Conservation (phyloP, 1,284 basidiomycete species). For the Cutaneotrichosporon sp. region DNA sequence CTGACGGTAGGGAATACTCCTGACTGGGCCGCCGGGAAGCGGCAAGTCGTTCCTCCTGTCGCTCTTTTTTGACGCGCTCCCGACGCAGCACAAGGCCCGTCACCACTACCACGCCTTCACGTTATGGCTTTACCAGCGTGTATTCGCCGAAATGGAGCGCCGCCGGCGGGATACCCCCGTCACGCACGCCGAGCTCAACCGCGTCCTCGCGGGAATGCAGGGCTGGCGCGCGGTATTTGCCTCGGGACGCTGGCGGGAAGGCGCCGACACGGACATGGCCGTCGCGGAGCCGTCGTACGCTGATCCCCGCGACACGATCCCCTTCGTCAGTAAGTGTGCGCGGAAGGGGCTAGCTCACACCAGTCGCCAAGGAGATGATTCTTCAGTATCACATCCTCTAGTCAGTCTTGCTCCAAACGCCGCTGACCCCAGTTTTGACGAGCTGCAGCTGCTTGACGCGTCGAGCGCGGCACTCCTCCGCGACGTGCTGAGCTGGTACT, state of each 20-base stretch:
- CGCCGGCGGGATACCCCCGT: conserved; percentile 16
- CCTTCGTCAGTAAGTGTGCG: conserved; percentile 42
- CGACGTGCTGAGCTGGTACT: conserved; percentile 68
- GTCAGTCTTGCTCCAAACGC: conserved; percentile 42
- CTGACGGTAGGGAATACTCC: conserved; percentile 47
- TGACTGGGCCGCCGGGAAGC: conserved; percentile 55
- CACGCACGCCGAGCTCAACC: conserved; percentile 46
- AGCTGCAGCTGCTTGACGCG: conserved; percentile 66
- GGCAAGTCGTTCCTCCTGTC: conserved; percentile 62
- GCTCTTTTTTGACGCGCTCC: conserved; percentile 59
- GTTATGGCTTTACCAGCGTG: conserved; percentile 60
- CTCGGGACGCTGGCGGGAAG: conserved; percentile 45
- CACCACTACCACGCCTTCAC: conserved; percentile 66
- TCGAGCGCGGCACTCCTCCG: conserved; percentile 61
- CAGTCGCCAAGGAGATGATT: conserved; percentile 48
- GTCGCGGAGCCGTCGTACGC: conserved; percentile 16
- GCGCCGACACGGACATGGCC: conserved; percentile 22
- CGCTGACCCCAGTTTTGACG: conserved; percentile 60
- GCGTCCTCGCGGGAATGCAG: conserved; percentile 35
- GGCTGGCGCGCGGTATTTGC: conserved; percentile 49
- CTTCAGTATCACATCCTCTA: conserved; percentile 49
- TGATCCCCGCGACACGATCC: conserved; percentile 43
- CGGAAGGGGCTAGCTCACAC: conserved; percentile 20
- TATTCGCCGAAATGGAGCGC: conserved; percentile 44
- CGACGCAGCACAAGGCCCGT: conserved; percentile 58